Conservation (phyloP, 176 grass and related monocot genomes). For the Rhynchospora breviuscula region DNA sequence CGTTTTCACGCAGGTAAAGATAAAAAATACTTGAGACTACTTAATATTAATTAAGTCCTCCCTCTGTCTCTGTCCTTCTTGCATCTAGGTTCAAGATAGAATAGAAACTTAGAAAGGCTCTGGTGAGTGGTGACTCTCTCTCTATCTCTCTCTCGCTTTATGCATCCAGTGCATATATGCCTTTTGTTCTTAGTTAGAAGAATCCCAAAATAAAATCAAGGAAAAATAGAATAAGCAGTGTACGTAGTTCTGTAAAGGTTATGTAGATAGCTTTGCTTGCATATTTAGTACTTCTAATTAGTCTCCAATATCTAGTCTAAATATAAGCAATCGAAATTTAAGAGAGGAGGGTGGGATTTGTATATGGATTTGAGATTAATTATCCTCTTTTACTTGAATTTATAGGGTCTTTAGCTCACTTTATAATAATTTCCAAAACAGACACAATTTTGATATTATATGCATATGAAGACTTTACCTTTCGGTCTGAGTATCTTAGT, state of each 20-base stretch:
- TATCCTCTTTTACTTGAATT: neutral
- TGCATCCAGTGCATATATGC: neutral
- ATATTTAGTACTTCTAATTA: neutral
- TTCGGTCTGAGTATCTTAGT: neutral
- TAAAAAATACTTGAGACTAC: neutral
- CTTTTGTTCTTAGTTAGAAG: neutral
- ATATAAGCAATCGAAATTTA: neutral
- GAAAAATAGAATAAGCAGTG: neutral
- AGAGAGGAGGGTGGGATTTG: neutral
- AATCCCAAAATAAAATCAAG: neutral
- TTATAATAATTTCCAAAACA: neutral
- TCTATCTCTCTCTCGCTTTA: neutral
- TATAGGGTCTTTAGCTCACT: neutral
- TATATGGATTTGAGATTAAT: neutral
- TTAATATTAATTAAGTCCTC: neutral
- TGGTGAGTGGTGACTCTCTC: neutral
- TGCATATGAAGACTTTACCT: neutral
- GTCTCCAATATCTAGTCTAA: neutral
- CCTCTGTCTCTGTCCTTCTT: no score
- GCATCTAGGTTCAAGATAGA: no score
- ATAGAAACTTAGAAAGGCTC: no score
- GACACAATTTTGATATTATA: neutral
- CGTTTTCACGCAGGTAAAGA: slow-evolving; percentile 27
- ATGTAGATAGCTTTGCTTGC: neutral
- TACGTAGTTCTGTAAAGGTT: neutral